Percentiles rank a stretch among this genome's conserved stretches.
Conservation (phyloP, 2,329 filamentous ascomycete genomes). For the Neobulgaria alba region DNA sequence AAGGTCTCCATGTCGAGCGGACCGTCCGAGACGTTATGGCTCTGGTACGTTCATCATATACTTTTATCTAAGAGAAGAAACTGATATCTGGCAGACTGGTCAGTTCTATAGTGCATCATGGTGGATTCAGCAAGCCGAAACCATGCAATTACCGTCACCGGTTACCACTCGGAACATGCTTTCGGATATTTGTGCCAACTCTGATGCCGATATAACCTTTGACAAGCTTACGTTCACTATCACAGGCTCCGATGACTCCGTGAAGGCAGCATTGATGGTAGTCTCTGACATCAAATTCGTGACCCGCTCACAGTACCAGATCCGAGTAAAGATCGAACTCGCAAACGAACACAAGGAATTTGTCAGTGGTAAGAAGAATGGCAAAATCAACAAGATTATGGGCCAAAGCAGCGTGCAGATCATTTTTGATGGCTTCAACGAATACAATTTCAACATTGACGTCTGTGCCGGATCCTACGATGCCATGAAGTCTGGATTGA, state of each 20-base stretch:
- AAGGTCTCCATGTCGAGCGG: constrained; percentile 88
- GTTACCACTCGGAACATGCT: constrained; percentile 82
- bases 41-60: constrained; percentile 49
- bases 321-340: constrained; percentile 95
- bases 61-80: background rate
- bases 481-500: constrained; percentile 84
- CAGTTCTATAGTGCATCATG: constrained; percentile 97
- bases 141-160: constrained; percentile 48
- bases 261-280: constrained; percentile 90
- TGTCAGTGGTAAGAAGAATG: constrained; percentile 98
- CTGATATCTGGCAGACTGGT: constrained; percentile 54
- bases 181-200: constrained; percentile 91
- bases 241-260: constrained; percentile 90
- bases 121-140: constrained; percentile 79
- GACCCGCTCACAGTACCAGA: constrained; percentile 78
- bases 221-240: constrained; percentile 91
- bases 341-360: constrained; percentile 99
- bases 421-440: constrained; percentile 97
- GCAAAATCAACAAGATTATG: constrained; percentile 99
- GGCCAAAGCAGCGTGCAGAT: constrained; percentile 98
- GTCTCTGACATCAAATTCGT: constrained; percentile 89
- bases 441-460: constrained; percentile 99
- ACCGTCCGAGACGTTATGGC: constrained; percentile 95
- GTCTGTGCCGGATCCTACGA: constrained; percentile 89
- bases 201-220: constrained; percentile 88